Percentiles rank a stretch among this genome's conserved stretches.
Evolutionary conservation across 371 early-diverging fungal species (phyloP).

Genomic region (Syncephalastrum racemosum): DNA sequence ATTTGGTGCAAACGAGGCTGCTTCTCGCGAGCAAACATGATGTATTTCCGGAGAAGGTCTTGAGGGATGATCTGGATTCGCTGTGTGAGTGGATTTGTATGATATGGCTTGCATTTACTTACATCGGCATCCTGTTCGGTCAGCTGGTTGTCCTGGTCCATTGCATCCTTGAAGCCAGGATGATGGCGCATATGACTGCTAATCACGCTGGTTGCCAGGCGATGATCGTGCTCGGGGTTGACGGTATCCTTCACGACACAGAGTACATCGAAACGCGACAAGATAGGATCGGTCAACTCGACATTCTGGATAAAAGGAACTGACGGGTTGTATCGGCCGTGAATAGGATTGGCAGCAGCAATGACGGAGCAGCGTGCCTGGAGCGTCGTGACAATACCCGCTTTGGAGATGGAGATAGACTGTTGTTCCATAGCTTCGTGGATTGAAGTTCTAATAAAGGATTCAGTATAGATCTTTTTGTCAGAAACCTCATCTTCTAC

Average conservation of each 20-base stretch:
- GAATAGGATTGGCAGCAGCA: slow-evolving; percentile 97
- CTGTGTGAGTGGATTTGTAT: too few relatives aligned
- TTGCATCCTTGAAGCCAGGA: slow-evolving; percentile 58
- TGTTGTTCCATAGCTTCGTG: slow-evolving; percentile 99
- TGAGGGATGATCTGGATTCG: slow-evolving; percentile 76
- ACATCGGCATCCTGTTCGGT: slow-evolving; percentile 43
- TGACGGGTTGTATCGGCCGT: slow-evolving; percentile 96
- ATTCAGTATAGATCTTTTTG: too few relatives aligned
- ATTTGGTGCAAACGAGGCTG: slow-evolving; percentile 86
- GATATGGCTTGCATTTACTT: too few relatives aligned
- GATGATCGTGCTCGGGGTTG: slow-evolving; percentile 87
- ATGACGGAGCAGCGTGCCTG: slow-evolving; percentile 91
- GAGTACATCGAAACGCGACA: slow-evolving; percentile 99
- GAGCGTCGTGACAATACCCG: slow-evolving; percentile 92
- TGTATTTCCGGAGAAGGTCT: slow-evolving; percentile 93
- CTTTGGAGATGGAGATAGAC: slow-evolving; percentile 89
- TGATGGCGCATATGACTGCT: slow-evolving; percentile 90
- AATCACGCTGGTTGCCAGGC: slow-evolving; percentile 95
- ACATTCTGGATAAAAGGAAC: slow-evolving; percentile 97
- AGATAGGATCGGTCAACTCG: slow-evolving; percentile 98
- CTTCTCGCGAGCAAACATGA: slow-evolving; percentile 94
- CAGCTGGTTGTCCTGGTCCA: slow-evolving; percentile 22
- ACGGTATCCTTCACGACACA: slow-evolving; percentile 97
- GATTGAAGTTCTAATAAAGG: slow-evolving; percentile 70
- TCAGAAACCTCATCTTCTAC: slow-evolving; percentile 17